phyloP scores from a whole-genome alignment of 2,329 filamentous ascomycete species.

The Pestalotiopsis sp. region DNA sequence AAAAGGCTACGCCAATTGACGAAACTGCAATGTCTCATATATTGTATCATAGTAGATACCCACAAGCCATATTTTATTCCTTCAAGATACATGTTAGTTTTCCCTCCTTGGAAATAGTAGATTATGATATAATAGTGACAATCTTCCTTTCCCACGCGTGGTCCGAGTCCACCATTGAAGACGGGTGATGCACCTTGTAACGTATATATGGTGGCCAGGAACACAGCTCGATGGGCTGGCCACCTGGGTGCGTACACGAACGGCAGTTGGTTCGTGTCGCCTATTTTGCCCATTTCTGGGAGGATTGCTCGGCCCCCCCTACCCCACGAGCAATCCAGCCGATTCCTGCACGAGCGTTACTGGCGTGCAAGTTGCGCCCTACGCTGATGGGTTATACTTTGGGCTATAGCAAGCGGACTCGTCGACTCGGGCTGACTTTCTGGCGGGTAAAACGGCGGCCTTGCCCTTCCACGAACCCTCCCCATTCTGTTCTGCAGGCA shows the following conservation, averaged over 20 bases:
- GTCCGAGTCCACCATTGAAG: too few relatives aligned
- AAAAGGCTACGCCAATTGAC: neutral
- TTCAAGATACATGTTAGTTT: too few relatives aligned
- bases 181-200: too few relatives aligned
- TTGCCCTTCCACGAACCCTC: neutral
- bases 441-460: neutral
- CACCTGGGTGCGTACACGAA: neutral
- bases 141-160: too few relatives aligned
- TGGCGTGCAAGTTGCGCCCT: neutral
- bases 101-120: too few relatives aligned
- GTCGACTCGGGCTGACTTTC: neutral
- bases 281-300: neutral
- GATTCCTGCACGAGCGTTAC: neutral
- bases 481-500: neutral
- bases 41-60: conserved; percentile 6
- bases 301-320: neutral
- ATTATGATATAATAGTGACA: too few relatives aligned
- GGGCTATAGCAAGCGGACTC: neutral
- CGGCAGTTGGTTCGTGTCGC: neutral
- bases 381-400: neutral
- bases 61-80: neutral
- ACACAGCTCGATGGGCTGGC: neutral
- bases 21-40: neutral
- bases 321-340: neutral
- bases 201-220: too few relatives aligned